phyloP scores from a whole-genome alignment of 768 basidiomycete genomes.

The Phylloporus rhodoxanthus region DNA sequence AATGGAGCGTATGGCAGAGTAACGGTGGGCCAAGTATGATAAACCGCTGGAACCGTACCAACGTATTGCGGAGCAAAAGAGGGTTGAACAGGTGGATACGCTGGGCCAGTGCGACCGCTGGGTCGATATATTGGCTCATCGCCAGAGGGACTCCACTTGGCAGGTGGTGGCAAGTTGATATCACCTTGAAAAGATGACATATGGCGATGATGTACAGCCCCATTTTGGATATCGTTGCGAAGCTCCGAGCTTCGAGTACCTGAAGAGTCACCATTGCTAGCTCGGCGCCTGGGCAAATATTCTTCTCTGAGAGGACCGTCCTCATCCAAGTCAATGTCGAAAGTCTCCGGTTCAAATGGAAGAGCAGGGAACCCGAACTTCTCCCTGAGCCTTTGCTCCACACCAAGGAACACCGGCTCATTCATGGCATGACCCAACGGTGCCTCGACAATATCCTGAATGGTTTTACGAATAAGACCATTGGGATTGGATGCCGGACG shows the following conservation, averaged over 20 bases:
- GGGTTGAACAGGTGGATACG: slow-evolving; percentile 63
- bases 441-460: slow-evolving; percentile 63
- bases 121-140: slow-evolving; percentile 67
- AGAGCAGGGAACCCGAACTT: slow-evolving; percentile 41
- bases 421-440: slow-evolving; percentile 30
- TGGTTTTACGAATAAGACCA: slow-evolving; percentile 57
- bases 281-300: slow-evolving; percentile 67
- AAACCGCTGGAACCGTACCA: slow-evolving; percentile 28
- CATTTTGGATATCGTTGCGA: slow-evolving; percentile 1
- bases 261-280: slow-evolving; percentile 13
- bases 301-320: slow-evolving; percentile 80
- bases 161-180: slow-evolving; percentile 58
- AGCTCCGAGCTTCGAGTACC: slow-evolving; percentile 2
- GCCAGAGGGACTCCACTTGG: slow-evolving; percentile 77
- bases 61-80: slow-evolving; percentile 35
- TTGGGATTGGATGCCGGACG: slow-evolving; percentile 70
- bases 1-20: slow-evolving; percentile 14
- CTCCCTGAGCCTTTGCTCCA: slow-evolving; percentile 59
- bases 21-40: slow-evolving; percentile 24
- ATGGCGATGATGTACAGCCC: slow-evolving; percentile 2
- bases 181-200: slow-evolving; percentile 14
- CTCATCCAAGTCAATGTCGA: slow-evolving; percentile 77
- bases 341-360: slow-evolving; percentile 38
- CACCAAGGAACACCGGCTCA: slow-evolving; percentile 65
- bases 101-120: slow-evolving; percentile 44